Evolutionary conservation across 2,329 filamentous ascomycete species (phyloP).

Genomic region (Penicillium digitatum): DNA sequence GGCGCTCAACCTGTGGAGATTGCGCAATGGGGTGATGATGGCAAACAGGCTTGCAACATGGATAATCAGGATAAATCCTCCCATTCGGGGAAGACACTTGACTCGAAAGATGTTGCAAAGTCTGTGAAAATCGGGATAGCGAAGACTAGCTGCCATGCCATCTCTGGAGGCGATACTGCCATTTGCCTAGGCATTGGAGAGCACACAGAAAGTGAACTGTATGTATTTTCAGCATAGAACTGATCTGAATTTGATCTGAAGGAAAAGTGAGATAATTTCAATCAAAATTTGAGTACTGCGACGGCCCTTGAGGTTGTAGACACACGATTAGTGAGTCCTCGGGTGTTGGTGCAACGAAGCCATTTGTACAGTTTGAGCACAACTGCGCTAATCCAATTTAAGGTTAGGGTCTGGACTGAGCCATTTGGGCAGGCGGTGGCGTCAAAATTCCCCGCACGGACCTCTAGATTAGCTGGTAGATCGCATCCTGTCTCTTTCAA

Average conservation of each 20-base stretch:
- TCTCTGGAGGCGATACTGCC: constrained; percentile 35
- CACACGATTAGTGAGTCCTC: too few species aligned
- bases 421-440: neutral
- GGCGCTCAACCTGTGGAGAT: neutral
- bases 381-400: neutral
- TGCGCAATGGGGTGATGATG: constrained; percentile 42
- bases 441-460: neutral
- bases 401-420: neutral
- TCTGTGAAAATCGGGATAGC: constrained; percentile 39
- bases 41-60: constrained; percentile 44
- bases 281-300: too few species aligned
- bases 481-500: neutral
- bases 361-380: too few species aligned
- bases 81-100: constrained; percentile 36
- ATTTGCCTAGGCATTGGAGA: neutral
- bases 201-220: neutral
- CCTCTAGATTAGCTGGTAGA: neutral
- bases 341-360: too few species aligned
- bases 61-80: constrained; percentile 40
- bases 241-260: neutral
- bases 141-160: constrained; percentile 46
- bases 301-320: too few species aligned
- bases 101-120: constrained; percentile 43
- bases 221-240: too few species aligned
- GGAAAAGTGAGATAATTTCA: neutral